These are phyloP conservation scores for Phenoliferia sp. DNA, from an alignment of 1,284 basidiomycete species.

Conservation along the genomic window DNA sequence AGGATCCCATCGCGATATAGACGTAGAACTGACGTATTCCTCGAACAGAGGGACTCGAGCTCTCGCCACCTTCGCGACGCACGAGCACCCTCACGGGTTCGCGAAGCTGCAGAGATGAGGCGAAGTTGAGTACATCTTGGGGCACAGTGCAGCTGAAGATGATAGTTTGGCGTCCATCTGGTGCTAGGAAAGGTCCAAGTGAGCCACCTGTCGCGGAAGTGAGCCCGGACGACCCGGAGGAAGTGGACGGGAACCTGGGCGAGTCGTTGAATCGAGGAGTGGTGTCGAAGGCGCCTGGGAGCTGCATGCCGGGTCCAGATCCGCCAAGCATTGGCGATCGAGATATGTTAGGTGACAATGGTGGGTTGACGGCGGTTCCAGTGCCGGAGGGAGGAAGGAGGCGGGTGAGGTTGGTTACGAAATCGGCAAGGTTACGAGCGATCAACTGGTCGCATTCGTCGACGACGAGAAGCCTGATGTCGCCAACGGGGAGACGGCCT, in stretches of 20 bases:
- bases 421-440: slow-evolving; percentile 91
- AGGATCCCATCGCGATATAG: slow-evolving; percentile 31
- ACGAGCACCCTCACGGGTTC: slow-evolving; percentile 95
- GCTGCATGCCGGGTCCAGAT: slow-evolving; percentile 2
- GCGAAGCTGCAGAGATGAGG: slow-evolving; percentile 76
- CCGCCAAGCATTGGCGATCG: slow-evolving; percentile 13
- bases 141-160: slow-evolving; percentile 79
- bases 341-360: background rate
- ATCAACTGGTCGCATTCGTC: slow-evolving; percentile 98
- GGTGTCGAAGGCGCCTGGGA: slow-evolving; percentile 24
- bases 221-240: slow-evolving; percentile 54
- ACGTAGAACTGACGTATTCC: slow-evolving; percentile 85
- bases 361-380: background rate
- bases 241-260: background rate
- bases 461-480: slow-evolving; percentile 85
- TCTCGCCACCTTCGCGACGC: slow-evolving; percentile 70
- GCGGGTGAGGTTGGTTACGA: slow-evolving; percentile 86
- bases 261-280: slow-evolving; percentile 2
- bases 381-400: slow-evolving; percentile 58
- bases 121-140: slow-evolving; percentile 86
- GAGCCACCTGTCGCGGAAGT: slow-evolving; percentile 68
- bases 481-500: slow-evolving; percentile 66
- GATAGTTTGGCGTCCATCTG: slow-evolving; percentile 69
- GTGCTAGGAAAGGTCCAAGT: slow-evolving; percentile 73
- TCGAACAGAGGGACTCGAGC: slow-evolving; percentile 9